A percentile compares a stretch with the other conserved stretches of the same genome.
phyloP scores from a whole-genome alignment of 1,284 basidiomycete genomes.

The Puccinia hordei region DNA sequence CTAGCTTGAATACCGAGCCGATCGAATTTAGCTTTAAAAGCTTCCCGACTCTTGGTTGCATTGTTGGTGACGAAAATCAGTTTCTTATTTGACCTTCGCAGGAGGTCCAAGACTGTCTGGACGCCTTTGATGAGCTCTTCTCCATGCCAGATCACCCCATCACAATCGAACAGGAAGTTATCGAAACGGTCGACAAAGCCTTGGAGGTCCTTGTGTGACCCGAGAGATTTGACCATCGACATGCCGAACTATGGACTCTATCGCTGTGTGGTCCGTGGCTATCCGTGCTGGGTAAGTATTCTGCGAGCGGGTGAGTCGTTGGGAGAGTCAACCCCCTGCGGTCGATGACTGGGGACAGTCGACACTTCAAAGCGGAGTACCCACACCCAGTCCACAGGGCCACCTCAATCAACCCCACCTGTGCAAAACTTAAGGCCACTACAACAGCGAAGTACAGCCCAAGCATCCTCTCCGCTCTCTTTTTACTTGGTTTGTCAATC shows the following conservation, averaged over 20 bases:
- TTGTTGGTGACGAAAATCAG: constrained; percentile 97
- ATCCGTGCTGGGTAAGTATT: too few relatives aligned
- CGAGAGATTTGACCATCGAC: constrained; percentile 16
- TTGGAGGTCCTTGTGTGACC: constrained; percentile 29
- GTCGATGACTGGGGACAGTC: too few relatives aligned
- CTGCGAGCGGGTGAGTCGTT: too few relatives aligned
- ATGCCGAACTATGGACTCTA: not conserved
- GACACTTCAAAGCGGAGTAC: too few relatives aligned
- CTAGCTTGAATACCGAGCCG: constrained; percentile 79
- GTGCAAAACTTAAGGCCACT: too few relatives aligned
- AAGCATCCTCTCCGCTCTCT: not conserved
- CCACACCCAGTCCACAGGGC: too few relatives aligned
- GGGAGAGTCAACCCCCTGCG: too few relatives aligned
- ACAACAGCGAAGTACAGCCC: too few relatives aligned
- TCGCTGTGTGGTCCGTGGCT: too few relatives aligned
- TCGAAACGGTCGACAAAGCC: constrained; percentile 42
- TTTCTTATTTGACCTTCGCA: constrained; percentile 70
- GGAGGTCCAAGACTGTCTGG: constrained; percentile 65
- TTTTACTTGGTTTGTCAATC: not conserved
- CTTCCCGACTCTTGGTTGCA: constrained; percentile 85
- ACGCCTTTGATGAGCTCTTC: constrained; percentile 76
- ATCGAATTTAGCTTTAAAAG: constrained; percentile 88
- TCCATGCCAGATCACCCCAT: constrained; percentile 88
- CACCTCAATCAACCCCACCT: too few relatives aligned
- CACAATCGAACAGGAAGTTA: constrained; percentile 88